These are phyloP conservation scores for Fraxinus xanthoxyloides DNA, from an alignment of 305 asterid genomes.

Conservation along the genomic window DNA sequence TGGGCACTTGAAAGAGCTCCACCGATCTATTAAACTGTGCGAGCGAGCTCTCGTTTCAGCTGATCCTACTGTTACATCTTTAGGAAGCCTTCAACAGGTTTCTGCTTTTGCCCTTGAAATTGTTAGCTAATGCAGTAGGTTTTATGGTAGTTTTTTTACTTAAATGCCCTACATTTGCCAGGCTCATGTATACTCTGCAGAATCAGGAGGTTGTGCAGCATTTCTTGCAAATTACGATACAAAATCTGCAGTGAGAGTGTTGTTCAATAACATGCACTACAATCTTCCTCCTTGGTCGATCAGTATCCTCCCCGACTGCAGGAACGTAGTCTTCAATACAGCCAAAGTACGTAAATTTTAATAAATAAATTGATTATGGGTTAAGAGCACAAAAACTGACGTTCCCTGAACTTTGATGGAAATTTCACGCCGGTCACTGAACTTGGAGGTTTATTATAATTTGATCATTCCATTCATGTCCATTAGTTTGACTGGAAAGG, in stretches of 20 bases:
- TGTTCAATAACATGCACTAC: slow-evolving; percentile 83
- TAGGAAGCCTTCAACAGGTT: slow-evolving; percentile 94
- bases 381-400: background rate
- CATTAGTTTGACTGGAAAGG: background rate
- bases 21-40: slow-evolving; percentile 71
- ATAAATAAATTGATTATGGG: background rate
- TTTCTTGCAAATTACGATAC: slow-evolving; percentile 80
- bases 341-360: slow-evolving; percentile 61
- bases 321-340: slow-evolving; percentile 79
- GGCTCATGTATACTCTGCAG: slow-evolving; percentile 74
- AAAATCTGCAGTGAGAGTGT: slow-evolving; percentile 52
- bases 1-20: slow-evolving; percentile 88
- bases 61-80: slow-evolving; percentile 72
- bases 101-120: slow-evolving; percentile 6
- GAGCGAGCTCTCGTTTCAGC: slow-evolving; percentile 74
- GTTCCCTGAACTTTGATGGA: background rate
- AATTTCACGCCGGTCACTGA: background rate
- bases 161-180: slow-evolving; percentile 30
- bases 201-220: slow-evolving; percentile 72
- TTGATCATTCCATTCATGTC: background rate
- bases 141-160: slow-evolving; percentile 14
- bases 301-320: slow-evolving; percentile 94
- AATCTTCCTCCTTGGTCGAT: slow-evolving; percentile 87
- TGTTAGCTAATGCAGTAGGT: background rate
- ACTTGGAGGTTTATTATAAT: background rate